A percentile compares a stretch with the other conserved stretches of the same genome.
These are phyloP conservation scores for Colletotrichum gigasporum DNA, from an alignment of 2,329 filamentous ascomycete genomes.

Conservation along the genomic window DNA sequence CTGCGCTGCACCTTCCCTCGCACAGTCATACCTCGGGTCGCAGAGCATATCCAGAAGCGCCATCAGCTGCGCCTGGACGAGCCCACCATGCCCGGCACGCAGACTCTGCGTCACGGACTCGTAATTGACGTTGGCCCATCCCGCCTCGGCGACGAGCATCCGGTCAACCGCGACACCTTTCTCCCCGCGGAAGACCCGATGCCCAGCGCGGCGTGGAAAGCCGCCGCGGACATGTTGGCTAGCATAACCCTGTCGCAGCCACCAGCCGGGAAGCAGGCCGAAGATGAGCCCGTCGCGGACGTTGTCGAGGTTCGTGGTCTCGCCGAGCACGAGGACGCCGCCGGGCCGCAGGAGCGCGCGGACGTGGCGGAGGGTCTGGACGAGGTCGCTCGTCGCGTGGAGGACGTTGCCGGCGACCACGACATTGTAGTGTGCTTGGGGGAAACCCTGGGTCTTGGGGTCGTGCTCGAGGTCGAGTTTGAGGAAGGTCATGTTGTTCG, in stretches of 20 bases:
- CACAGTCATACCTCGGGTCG: neutral
- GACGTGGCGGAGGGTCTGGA: slow-evolving; percentile 33
- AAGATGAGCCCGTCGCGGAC: slow-evolving; percentile 37
- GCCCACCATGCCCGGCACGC: no score
- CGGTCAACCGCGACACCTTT: neutral
- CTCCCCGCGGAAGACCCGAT: neutral
- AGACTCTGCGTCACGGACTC: neutral
- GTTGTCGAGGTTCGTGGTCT: slow-evolving; percentile 32
- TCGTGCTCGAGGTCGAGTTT: slow-evolving; percentile 44
- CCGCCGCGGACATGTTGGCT: no score
- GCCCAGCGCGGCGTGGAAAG: no score
- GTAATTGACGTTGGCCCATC: neutral
- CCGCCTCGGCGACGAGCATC: neutral
- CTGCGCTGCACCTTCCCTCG: neutral
- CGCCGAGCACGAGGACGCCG: slow-evolving; percentile 37
- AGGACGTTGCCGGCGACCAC: slow-evolving; percentile 43
- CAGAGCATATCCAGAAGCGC: neutral
- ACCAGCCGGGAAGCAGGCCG: slow-evolving; percentile 48
- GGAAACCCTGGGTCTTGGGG: slow-evolving; percentile 43
- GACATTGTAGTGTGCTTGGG: slow-evolving; percentile 44
- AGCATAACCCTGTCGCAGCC: no score
- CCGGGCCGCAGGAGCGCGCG: slow-evolving; percentile 37
- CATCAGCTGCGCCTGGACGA: no score
- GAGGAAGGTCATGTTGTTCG: slow-evolving; percentile 32
- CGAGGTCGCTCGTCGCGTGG: slow-evolving; percentile 40